These are phyloP conservation scores for Plasmopara muralis DNA, from an alignment of 352 stramenopile genomes.

Conservation along the genomic window DNA sequence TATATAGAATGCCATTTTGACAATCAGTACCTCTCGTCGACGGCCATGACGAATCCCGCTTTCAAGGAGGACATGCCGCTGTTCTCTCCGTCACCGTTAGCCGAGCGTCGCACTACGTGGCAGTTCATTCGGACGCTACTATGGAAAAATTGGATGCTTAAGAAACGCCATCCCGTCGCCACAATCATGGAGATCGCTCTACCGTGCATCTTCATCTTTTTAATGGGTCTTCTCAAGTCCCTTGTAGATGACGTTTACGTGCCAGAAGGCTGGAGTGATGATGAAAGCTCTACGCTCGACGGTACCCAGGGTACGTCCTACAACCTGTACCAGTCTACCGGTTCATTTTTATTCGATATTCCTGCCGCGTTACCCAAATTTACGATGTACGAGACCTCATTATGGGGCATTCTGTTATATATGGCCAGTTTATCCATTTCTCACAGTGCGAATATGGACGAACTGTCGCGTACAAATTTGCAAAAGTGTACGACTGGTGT, in stretches of 20 bases:
- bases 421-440: conserved; percentile 38
- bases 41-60: conserved; percentile 8
- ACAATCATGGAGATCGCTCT: conserved; percentile 49
- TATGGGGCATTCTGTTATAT: conserved; percentile 46
- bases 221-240: conserved; percentile 50
- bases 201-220: conserved; percentile 51
- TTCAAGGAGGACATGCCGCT: conserved; percentile 9
- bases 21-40: neutral
- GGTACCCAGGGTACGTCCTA: conserved; percentile 32
- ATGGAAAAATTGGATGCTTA: conserved; percentile 67
- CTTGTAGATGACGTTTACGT: conserved; percentile 40
- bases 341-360: conserved; percentile 25
- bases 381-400: conserved; percentile 41
- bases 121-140: conserved; percentile 18
- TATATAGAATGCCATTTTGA: too few species aligned
- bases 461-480: conserved; percentile 27
- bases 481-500: conserved; percentile 27
- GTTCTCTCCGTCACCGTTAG: conserved; percentile 6
- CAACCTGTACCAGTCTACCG: conserved; percentile 43
- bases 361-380: conserved; percentile 36
- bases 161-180: conserved; percentile 45
- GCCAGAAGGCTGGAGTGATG: conserved; percentile 43
- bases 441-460: conserved; percentile 33
- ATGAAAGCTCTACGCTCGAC: conserved; percentile 14
- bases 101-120: conserved; percentile 25